Base-by-base conservation (phyloP, 1,284 basidiomycete genomes). In the Pholiota adiposa region DNA sequence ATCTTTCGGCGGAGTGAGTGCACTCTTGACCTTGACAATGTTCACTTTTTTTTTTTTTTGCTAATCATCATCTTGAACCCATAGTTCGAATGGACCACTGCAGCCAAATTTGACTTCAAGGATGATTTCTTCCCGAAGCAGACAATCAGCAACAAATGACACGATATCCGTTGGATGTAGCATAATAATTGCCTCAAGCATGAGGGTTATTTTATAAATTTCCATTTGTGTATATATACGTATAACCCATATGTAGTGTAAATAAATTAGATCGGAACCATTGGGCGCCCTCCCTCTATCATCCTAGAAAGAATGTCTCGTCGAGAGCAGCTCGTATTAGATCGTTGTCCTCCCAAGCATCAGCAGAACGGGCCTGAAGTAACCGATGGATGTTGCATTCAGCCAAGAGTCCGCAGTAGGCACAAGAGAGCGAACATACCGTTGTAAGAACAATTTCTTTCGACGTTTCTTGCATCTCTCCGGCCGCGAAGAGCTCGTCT, bases 401-500 rank as follows among this genome's bases (percentile, higher is more conserved):
- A 27, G 41, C 11, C 12, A 9, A 23, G 4, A 4, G 14, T 38
- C 9, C 14, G 36, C 9, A 38, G 31, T 12, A 38, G 36, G 9
- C 16, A 7, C 5, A 38, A n/a, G 9, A 4, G 11, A 21, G 31
- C 5, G 18, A 16, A 50, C 52, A 16, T 61, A 72, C 74, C 59
- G 40, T 54, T 48, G 62, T 56, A 11, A 97, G 76, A 4, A 97
- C 93, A 3, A 88, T 89, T 73, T 95, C 95, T 80, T 95, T 96
- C 33, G 92, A 94, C 0, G 94, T 92, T 72, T 98, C 96, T 76
- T 97, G 94, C 68, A 98, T 81, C 76, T 98, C 96, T 40, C 96
- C 96, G 4, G 93, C 90, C 55, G 97, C 94, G 71, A 98, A 92
- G 49, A 98, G 82, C 73, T 98, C 96, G 73, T 98, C 96, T 52